Evolutionary conservation across 768 basidiomycete species (phyloP).

Genomic region (Termitomyces sp.): DNA sequence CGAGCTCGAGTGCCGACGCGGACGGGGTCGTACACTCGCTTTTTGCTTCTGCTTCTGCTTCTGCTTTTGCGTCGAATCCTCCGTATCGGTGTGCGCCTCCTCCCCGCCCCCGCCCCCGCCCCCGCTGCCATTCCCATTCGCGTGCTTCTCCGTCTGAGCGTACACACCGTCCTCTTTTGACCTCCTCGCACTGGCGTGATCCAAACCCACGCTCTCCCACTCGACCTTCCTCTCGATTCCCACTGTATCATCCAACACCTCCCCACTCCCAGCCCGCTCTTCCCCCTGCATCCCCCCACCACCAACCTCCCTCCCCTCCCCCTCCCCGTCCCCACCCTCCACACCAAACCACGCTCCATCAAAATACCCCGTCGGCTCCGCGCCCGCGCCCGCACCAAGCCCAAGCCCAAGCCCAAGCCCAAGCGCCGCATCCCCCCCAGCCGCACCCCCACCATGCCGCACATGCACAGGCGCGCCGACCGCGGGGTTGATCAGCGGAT

Average conservation of each 20-base stretch:
- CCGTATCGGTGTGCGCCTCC: background rate
- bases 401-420: too few species aligned
- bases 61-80: background rate
- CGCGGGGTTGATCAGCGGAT: conserved; percentile 40
- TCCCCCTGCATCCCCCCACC: conserved; percentile 14
- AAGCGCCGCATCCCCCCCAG: background rate
- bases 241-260: background rate
- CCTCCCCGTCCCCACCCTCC: conserved; percentile 17
- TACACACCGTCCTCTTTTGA: background rate
- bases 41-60: background rate
- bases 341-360: conserved; percentile 23
- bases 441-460: conserved; percentile 11
- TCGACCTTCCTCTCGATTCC: background rate
- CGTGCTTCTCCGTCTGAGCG: background rate
- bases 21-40: background rate
- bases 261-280: background rate
- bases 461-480: conserved; percentile 40
- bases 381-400: background rate
- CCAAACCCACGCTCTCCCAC: background rate
- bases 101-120: background rate
- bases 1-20: background rate
- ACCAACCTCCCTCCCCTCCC: conserved; percentile 28
- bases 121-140: background rate
- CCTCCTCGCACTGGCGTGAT: background rate
- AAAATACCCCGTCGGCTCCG: conserved; percentile 38